Conservation (phyloP, 2,329 filamentous ascomycete species). For the Fusarium sp. region DNA sequence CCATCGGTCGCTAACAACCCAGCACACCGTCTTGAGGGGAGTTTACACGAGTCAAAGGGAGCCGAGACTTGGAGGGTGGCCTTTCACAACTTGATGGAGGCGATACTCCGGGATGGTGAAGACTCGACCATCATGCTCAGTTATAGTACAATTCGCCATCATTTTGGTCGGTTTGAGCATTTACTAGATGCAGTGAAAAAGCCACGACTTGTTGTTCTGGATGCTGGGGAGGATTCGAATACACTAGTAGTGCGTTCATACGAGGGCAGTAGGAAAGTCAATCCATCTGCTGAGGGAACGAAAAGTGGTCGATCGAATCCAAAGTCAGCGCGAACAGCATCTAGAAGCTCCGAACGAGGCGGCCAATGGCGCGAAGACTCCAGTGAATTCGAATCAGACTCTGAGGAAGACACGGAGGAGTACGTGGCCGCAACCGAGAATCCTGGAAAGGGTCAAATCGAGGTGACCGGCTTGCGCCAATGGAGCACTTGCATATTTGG, state of each 20-base stretch:
- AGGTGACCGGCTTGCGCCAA: slow-evolving; percentile 68
- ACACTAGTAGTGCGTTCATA: slow-evolving; percentile 58
- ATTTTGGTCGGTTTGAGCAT: slow-evolving; percentile 66
- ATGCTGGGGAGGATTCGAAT: slow-evolving; percentile 67
- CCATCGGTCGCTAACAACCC: slow-evolving; percentile 30
- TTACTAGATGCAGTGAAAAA: slow-evolving; percentile 67
- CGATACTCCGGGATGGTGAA: slow-evolving; percentile 71
- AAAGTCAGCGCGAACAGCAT: slow-evolving; percentile 5
- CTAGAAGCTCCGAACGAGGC: slow-evolving; percentile 3
- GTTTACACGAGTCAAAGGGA: slow-evolving; percentile 43
- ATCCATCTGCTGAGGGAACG: not conserved
- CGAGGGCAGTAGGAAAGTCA: slow-evolving; percentile 16
- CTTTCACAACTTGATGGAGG: slow-evolving; percentile 71
- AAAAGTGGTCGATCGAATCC: slow-evolving; percentile 15
- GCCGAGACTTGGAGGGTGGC: slow-evolving; percentile 68
- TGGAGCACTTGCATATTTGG: slow-evolving; percentile 74
- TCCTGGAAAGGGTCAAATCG: slow-evolving; percentile 42
- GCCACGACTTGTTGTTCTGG: slow-evolving; percentile 69
- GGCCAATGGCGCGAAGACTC: slow-evolving; percentile 2
- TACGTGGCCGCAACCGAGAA: slow-evolving; percentile 4
- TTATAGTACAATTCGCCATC: slow-evolving; percentile 68
- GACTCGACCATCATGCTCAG: slow-evolving; percentile 72
- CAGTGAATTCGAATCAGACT: slow-evolving; percentile 17
- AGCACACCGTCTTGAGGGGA: slow-evolving; percentile 41
- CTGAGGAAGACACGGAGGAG: slow-evolving; percentile 10